Evolutionary conservation across 1,284 basidiomycete species (phyloP), one percentile per base, ranked within the genome.

Genomic region (Heterobasidion annosum): DNA sequence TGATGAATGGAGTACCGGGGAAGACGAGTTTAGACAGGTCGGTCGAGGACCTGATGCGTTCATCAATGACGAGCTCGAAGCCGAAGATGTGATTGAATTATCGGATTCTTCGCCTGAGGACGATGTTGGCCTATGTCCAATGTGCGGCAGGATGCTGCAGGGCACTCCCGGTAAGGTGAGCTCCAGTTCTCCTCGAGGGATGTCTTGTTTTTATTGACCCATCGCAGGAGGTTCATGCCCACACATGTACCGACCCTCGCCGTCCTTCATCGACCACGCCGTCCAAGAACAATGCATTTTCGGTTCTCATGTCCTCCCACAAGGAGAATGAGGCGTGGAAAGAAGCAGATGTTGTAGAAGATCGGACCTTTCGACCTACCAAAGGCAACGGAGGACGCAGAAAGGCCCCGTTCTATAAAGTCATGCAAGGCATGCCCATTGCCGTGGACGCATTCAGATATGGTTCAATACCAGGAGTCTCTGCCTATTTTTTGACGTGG

Each of bases 361-460:
- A 78, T 53, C 73, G 73, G 25, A 72, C 68, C 54, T 74, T 74
- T 59, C 72, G 72, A 18, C 66, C 73, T 2, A 74, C 69, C 10
- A 80, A 78, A 58, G 68, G 67, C 12, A 77, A 77, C 49, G 77
- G 76, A n/a, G 78, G 77, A 33, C 76, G 86, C 43, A 73, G 90
- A 52, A 85, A 83, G 55, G 92, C 93, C 1, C 94, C 94, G 0
- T 97, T 97, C 66, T 97, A 95, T 71, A 98, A 97, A 72, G 81
- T 94, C n/a, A 71, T 99, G 59, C 90, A 93, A 60, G 96, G 97
- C 2, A 98, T 98, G 94, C 93, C 95, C 1, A 91, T 98, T 48
- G 89, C 93, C 6, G 94, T 98, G 0, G 96, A 98, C 64, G 94
- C 93, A 0, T 98, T 98, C 68, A 82, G 88, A 49, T 98, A 96